Conservation (phyloP, 129 eudicot genomes). For the Gnaphalium uliginosum region DNA sequence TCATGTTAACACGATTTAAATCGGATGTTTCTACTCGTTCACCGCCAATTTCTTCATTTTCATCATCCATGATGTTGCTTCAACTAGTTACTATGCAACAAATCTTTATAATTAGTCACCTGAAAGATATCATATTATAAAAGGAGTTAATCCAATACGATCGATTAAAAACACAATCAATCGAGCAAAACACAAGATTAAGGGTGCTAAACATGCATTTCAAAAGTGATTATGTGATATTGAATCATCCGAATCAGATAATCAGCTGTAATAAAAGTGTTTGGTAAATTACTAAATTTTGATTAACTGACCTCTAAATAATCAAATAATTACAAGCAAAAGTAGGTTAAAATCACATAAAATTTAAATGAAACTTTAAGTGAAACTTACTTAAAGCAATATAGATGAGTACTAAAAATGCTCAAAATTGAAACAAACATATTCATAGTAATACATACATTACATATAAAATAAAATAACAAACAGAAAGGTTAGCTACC, state of each 20-base stretch:
- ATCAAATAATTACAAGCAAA: neutral
- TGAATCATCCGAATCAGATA: neutral
- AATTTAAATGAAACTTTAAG: neutral
- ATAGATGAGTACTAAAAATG: constrained; percentile 12
- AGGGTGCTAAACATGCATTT: neutral
- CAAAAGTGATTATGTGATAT: constrained; percentile 4
- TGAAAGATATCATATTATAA: neutral
- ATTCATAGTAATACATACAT: constrained; percentile 2
- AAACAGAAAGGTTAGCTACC: constrained; percentile 18
- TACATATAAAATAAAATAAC: neutral
- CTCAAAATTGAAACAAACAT: neutral
- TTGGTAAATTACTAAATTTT: neutral
- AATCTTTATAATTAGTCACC: constrained; percentile 25
- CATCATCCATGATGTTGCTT: constrained; percentile 36
- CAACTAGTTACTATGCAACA: constrained; percentile 17
- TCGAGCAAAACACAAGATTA: constrained; percentile 17
- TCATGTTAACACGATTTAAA: constrained; percentile 21
- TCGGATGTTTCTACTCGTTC: constrained; percentile 32
- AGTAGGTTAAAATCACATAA: neutral
- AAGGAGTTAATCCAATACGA: constrained; percentile 2
- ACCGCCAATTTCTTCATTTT: constrained; percentile 29
- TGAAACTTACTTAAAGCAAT: constrained; percentile 21
- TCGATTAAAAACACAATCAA: constrained; percentile 1
- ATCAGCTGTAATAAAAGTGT: neutral
- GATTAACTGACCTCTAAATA: neutral